Conservation (phyloP, 441 rosid genomes). For the Mallotus repandus region DNA sequence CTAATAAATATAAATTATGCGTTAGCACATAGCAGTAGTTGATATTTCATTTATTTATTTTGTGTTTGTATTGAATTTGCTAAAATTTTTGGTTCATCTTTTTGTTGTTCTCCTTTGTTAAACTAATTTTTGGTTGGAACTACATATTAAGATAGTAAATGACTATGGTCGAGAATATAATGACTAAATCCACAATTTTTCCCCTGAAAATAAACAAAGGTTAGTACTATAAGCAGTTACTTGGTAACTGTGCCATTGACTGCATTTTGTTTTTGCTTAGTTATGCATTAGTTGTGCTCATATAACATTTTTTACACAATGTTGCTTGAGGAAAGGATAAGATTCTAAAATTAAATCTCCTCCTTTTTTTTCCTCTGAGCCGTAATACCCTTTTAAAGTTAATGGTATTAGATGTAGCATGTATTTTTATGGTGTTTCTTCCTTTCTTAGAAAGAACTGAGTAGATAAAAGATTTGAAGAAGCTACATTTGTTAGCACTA, state of each 20-base stretch:
- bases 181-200: constrained; percentile 33
- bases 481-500: constrained; percentile 79
- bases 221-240: constrained; percentile 22
- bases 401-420: constrained; percentile 57
- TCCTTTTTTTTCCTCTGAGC: constrained; percentile 16
- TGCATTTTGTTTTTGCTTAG: constrained; percentile 3
- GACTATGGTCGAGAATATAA: constrained; percentile 83
- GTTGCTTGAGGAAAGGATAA: neutral
- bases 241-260: neutral
- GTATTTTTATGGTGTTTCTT: constrained; percentile 52
- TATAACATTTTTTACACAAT: neutral
- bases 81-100: neutral
- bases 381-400: constrained; percentile 67
- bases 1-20: neutral
- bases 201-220: constrained; percentile 37
- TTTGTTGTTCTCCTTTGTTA: too few relatives aligned
- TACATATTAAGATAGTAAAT: constrained; percentile 90
- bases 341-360: neutral
- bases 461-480: constrained; percentile 69
- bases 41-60: neutral
- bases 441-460: constrained; percentile 68
- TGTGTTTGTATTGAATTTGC: neutral
- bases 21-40: neutral
- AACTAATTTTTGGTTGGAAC: constrained; percentile 9
- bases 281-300: neutral